A percentile compares a stretch with the other conserved stretches of the same genome.
These are phyloP conservation scores for Vinca minor DNA, from an alignment of 257 asterid genomes.

Conservation along the genomic window DNA sequence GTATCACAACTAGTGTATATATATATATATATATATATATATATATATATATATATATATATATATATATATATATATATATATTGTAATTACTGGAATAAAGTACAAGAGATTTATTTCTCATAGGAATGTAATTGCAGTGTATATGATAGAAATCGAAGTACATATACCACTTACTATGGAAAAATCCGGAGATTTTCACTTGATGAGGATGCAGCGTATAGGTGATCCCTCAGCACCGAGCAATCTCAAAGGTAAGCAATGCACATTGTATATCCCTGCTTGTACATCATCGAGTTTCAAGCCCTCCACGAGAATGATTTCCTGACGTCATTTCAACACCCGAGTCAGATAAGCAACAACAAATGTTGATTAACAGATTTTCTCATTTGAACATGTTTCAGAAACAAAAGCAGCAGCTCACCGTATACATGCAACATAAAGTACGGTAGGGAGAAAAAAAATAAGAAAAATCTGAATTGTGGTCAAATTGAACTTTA, in stretches of 20 bases:
- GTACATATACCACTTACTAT: neutral
- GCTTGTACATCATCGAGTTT: conserved; percentile 58
- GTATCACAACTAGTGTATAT: too few species aligned
- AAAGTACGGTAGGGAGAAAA: neutral
- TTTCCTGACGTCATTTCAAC: conserved; percentile 48
- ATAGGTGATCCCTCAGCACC: conserved; percentile 98
- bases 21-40: too few species aligned
- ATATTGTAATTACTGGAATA: too few species aligned
- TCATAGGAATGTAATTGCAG: neutral
- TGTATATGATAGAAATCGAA: neutral
- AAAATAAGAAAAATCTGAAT: neutral
- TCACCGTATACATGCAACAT: neutral
- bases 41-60: too few species aligned
- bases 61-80: too few species aligned
- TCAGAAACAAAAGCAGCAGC: neutral
- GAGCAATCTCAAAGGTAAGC: conserved; percentile 77
- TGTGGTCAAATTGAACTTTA: neutral
- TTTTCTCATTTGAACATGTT: neutral
- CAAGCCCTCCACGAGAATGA: conserved; percentile 92
- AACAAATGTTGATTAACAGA: neutral
- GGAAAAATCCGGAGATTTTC: conserved; percentile 10
- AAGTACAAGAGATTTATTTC: too few species aligned
- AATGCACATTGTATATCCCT: conserved; percentile 69
- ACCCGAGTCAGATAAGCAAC: neutral
- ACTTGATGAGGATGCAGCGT: conserved; percentile 83